Base-by-base conservation (phyloP, 2,329 filamentous ascomycete genomes). In the Dactylellina leptospora region DNA sequence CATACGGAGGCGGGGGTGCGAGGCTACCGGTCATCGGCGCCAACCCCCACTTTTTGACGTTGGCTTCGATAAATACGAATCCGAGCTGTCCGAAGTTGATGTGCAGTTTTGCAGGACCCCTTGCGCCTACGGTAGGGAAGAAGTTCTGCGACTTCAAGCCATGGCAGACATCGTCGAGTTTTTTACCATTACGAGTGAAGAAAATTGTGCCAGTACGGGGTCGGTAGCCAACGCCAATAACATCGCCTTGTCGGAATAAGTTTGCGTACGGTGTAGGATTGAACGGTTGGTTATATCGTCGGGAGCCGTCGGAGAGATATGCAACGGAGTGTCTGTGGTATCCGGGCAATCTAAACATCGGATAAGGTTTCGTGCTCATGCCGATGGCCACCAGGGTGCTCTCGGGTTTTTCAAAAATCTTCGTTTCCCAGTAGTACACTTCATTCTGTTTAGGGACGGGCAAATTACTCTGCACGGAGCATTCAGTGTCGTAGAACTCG, bases 371-470 rank as follows among this genome's bases (percentile, higher is more conserved):
- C 18, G 95, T 99, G 47, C 91, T 90, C 84, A 99, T 90, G 75
- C 95, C 95, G 76, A 99, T 92, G 78, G 90, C 93, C 74, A 99
- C 85, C 75, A 92, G 82, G 0, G 92, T 96, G 69, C 83, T 87
- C 74, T 97, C 95, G 2, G 95, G 92, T 81, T 97, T 97, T 74
- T 99, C 95, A 81, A 96, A 99, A 58, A 99, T 90, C 83, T 99
- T 99, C 62, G 93, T 91, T 80, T 99, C 95, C 95, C 95, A 99
- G 81, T 99, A 99, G 80, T 99, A 99, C 9, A 97, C 93, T 78
- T 99, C 95, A 78, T 99, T 99, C 79, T 99, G 95, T 79, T 99
- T 99, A 11, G 95, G 95, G 5, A 99, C 92, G 0, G 95, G 95
- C 40, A 99, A 81, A 78, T 99, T 99, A 83, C 90, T 96, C 83